Evolutionary conservation across 495 filamentous ascomycete species (phyloP).

Genomic region (Lasiosphaeriaceae sp.): DNA sequence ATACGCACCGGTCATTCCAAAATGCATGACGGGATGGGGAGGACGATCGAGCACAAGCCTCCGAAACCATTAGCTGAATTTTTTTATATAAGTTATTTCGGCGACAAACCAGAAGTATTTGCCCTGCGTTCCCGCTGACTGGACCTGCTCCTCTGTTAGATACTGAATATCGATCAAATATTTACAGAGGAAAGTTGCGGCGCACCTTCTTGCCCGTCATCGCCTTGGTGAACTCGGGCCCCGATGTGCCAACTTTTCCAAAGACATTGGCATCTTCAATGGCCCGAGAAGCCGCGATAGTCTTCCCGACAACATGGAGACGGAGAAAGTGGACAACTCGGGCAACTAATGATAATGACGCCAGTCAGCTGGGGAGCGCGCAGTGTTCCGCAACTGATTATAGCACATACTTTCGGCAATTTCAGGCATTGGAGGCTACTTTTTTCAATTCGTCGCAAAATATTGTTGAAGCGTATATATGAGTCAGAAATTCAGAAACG

Average conservation of each 20-base stretch:
- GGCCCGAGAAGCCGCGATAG: constrained; percentile 63
- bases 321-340: constrained; percentile 81
- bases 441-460: not conserved
- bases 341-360: constrained; percentile 49
- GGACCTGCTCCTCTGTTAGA: too few relatives aligned
- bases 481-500: not conserved
- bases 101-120: constrained; percentile 84
- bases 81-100: not conserved
- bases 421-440: constrained; percentile 61
- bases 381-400: not conserved
- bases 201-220: constrained; percentile 67
- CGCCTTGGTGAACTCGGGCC: constrained; percentile 63
- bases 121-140: constrained; percentile 75
- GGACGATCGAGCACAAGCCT: constrained; percentile 50
- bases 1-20: constrained; percentile 63
- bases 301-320: constrained; percentile 77
- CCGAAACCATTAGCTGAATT: not conserved
- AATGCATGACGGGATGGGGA: constrained; percentile 88
- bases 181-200: not conserved
- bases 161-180: not conserved
- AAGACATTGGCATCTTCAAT: constrained; percentile 78
- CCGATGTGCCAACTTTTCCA: constrained; percentile 81
- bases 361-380: not conserved
- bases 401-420: constrained; percentile 62
- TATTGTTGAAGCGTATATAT: not conserved